These are phyloP conservation scores for Kodamaea laetipori DNA, from an alignment of 805 yeast species.

Conservation along the genomic window DNA sequence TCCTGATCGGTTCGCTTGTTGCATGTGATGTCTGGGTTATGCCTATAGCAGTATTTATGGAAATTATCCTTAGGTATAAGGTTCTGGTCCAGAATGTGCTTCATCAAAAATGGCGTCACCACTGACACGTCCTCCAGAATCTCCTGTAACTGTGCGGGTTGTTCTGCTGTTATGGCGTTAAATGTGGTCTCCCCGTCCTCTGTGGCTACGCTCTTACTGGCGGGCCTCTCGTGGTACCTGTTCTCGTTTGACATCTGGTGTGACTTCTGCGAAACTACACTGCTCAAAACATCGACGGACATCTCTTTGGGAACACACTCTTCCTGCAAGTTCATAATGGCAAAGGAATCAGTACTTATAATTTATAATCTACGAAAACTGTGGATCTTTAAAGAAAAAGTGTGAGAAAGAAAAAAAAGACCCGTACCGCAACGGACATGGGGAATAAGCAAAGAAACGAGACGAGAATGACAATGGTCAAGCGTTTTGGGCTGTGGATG, in stretches of 20 bases:
- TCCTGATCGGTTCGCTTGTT: slow-evolving; percentile 66
- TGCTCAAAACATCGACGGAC: slow-evolving; percentile 7
- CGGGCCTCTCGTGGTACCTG: too few species aligned
- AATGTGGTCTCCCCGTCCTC: neutral
- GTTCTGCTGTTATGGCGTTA: slow-evolving; percentile 5
- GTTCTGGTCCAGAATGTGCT: slow-evolving; percentile 45
- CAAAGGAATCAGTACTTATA: neutral
- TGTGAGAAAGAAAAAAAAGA: too few species aligned
- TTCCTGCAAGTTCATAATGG: slow-evolving; percentile 15
- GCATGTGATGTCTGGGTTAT: slow-evolving; percentile 83
- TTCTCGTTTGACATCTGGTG: slow-evolving; percentile 4
- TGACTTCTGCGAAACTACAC: slow-evolving; percentile 4
- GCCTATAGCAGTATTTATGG: slow-evolving; percentile 84
- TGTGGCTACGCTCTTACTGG: neutral
- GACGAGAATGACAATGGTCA: too few species aligned
- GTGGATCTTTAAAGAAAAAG: slow-evolving; percentile 1
- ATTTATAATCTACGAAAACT: slow-evolving; percentile 1
- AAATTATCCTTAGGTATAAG: slow-evolving; percentile 51
- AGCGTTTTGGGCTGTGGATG: too few species aligned
- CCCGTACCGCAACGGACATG: too few species aligned
- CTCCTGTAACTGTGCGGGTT: neutral
- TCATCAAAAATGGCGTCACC: slow-evolving; percentile 43
- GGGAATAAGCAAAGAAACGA: too few species aligned
- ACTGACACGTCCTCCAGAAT: slow-evolving; percentile 26
- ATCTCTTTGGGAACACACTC: slow-evolving; percentile 14